These are phyloP conservation scores for Termitomyces sp. DNA, from an alignment of 768 basidiomycete genomes.

Conservation along the genomic window DNA sequence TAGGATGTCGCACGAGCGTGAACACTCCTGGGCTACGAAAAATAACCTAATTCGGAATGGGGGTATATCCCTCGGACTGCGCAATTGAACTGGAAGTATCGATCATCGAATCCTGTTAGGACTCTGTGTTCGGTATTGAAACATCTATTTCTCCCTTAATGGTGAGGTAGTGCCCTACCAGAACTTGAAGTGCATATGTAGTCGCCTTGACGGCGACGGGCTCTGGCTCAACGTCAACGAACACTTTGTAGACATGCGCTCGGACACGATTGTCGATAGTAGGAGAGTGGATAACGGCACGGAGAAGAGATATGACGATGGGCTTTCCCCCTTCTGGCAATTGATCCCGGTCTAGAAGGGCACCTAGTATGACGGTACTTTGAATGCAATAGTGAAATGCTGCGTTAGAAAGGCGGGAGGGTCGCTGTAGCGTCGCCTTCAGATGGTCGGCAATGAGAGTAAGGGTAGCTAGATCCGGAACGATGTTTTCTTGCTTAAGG, in stretches of 20 bases:
- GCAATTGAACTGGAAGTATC: not conserved
- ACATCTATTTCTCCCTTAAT: no score
- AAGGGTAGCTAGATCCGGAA: not conserved
- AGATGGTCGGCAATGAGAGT: not conserved
- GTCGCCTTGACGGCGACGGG: not conserved
- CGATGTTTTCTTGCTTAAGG: not conserved
- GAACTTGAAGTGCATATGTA: not conserved
- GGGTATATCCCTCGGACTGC: not conserved
- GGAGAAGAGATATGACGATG: not conserved
- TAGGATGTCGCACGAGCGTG: no score
- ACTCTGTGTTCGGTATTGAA: not conserved
- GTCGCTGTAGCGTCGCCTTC: not conserved
- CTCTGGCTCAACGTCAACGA: not conserved
- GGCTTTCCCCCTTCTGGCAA: not conserved
- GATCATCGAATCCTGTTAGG: not conserved
- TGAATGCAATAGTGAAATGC: not conserved
- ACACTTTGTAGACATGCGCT: not conserved
- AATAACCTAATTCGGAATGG: no score
- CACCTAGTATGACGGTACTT: not conserved
- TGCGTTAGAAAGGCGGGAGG: not conserved
- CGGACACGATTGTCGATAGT: no score
- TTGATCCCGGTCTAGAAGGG: not conserved
- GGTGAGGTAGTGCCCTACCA: not conserved
- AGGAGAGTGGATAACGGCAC: not conserved
- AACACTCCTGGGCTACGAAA: no score